Evolutionary conservation across 2,329 filamentous ascomycete genomes (phyloP), one percentile per base, ranked within the genome.

Genomic region (Neurospora crassa): DNA sequence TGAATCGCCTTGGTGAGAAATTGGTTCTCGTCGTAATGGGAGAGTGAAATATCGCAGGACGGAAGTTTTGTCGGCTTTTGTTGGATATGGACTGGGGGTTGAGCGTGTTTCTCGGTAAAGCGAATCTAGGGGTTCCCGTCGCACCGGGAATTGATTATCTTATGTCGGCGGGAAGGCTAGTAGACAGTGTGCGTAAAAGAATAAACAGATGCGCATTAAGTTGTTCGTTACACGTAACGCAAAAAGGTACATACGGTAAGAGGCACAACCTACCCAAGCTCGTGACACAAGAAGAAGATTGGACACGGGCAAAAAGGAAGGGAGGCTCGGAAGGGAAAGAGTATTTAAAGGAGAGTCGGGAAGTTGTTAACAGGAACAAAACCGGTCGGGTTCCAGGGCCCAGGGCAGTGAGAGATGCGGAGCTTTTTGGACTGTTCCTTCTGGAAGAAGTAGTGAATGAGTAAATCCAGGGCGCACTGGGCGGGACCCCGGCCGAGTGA

Each of bases 361-460:
- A 63, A 63, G 29, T 63, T 63, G 53, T 63, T 16, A 37, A 34
- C 16, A 63, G 29, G 47, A 59, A 59, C 34, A 37, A 59, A 53
- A 53, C 24, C 45, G 5, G 45, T 53, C 11, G 11, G 12, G 47
- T 29, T 53, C 47, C 47, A 37, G 47, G 45, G 11, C 47, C 47
- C 47, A 29, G 29, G 29, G 29, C 29, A 29, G n/a, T 8, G 34
- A 37, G 34, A 67, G 69, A 69, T 68, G 45, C 42, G 70, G 67
- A 71, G 70, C 69, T 73, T 73, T 72, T 67, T 45, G 67, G 29
- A 73, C 47, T 34, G 47, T 24, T 34, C 47, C 47, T 59, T 59
- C 47, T 59, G 47, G 47, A 59, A 59, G 47, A 59, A 8, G 37
- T 11, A 37, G 34, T 37, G 34, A 37, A 37, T 37, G 34, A 37